Percentiles rank a stretch among this genome's conserved stretches.
These are phyloP conservation scores for Phyllosticta citribraziliensis DNA, from an alignment of 2,329 filamentous ascomycete genomes.

Conservation along the genomic window DNA sequence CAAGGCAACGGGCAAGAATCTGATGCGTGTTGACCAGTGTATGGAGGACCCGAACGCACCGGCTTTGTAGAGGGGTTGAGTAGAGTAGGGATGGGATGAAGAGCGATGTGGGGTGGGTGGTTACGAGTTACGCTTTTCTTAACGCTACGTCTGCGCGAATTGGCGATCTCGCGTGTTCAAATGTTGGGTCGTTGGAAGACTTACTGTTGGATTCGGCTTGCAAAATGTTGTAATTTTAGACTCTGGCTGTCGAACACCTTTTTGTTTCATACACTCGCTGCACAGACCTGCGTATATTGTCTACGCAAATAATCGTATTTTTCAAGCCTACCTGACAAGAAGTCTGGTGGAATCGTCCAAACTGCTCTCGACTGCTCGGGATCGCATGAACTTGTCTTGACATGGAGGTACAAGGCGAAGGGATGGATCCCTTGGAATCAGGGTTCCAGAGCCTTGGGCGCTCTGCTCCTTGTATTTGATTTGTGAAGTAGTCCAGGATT, in stretches of 20 bases:
- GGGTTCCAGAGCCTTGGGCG: too few species aligned
- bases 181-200: neutral
- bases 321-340: neutral
- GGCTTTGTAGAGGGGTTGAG: constrained; percentile 17
- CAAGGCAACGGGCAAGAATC: constrained; percentile 52
- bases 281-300: neutral
- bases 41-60: constrained; percentile 53
- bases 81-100: neutral
- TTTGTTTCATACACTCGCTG: too few species aligned
- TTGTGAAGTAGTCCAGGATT: too few species aligned
- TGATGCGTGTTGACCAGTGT: constrained; percentile 60
- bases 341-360: too few species aligned
- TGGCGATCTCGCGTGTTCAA: neutral
- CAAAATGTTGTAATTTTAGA: neutral
- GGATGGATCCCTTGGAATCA: too few species aligned
- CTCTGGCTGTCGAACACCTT: neutral
- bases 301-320: neutral
- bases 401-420: too few species aligned
- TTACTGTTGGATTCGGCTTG: neutral
- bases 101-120: neutral
- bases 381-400: too few species aligned
- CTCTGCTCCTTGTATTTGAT: too few species aligned
- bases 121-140: neutral
- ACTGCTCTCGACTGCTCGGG: neutral
- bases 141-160: too few species aligned